Evolutionary conservation across 1,284 basidiomycete species (phyloP).

Genomic region (Malassezia vespertilionis): DNA sequence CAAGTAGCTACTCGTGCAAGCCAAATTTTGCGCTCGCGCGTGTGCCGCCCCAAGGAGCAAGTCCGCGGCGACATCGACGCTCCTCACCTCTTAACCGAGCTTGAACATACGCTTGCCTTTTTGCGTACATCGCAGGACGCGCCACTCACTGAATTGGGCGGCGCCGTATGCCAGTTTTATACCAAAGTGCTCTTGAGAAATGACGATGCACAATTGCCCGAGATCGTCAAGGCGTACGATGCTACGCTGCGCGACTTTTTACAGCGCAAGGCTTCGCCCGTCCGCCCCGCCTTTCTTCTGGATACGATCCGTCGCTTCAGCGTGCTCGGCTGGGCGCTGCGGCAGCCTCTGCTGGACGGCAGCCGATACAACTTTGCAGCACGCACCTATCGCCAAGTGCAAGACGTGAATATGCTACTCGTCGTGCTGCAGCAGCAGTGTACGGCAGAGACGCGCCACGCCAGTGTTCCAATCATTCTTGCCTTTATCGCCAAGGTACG

Average conservation of each 20-base stretch:
- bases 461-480: slow-evolving; percentile 49
- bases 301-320: slow-evolving; percentile 67
- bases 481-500: slow-evolving; percentile 55
- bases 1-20: slow-evolving; percentile 76
- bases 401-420: slow-evolving; percentile 65
- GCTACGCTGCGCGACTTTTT: slow-evolving; percentile 67
- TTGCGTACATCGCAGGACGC: slow-evolving; percentile 59
- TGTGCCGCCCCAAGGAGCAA: slow-evolving; percentile 64
- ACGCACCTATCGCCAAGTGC: slow-evolving; percentile 48
- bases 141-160: slow-evolving; percentile 58
- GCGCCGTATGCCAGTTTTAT: slow-evolving; percentile 63
- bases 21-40: slow-evolving; percentile 62
- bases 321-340: slow-evolving; percentile 59
- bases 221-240: slow-evolving; percentile 52
- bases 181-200: slow-evolving; percentile 44
- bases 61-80: slow-evolving; percentile 53
- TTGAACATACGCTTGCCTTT: slow-evolving; percentile 62
- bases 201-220: slow-evolving; percentile 12
- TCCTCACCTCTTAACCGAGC: slow-evolving; percentile 50
- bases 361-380: slow-evolving; percentile 28
- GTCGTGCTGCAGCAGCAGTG: slow-evolving; percentile 55
- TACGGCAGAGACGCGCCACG: slow-evolving; percentile 37
- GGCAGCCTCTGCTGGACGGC: slow-evolving; percentile 55
- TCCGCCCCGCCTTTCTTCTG: slow-evolving; percentile 66
- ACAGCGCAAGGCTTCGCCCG: slow-evolving; percentile 64